These are phyloP conservation scores for Obelidium mucronatum DNA, from an alignment of 192 early-diverging fungal species.

Conservation along the genomic window DNA sequence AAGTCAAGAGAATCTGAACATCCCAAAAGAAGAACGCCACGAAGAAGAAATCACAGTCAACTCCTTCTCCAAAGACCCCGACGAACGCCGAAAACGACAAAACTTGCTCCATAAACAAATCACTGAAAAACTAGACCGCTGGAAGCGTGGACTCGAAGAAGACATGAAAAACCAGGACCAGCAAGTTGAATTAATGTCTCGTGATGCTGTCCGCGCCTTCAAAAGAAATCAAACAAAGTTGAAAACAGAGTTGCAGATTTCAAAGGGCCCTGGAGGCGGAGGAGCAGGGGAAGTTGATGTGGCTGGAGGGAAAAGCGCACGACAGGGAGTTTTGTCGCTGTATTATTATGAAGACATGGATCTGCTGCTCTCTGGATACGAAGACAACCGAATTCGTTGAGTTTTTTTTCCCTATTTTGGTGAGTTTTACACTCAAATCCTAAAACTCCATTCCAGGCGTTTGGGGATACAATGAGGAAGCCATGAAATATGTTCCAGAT, in stretches of 20 bases:
- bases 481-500: slow-evolving; percentile 49
- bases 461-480: slow-evolving; percentile 68
- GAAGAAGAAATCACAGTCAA: slow-evolving; percentile 26
- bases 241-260: slow-evolving; percentile 2
- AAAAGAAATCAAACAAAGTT: slow-evolving; percentile 35
- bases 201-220: slow-evolving; percentile 33
- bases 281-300: background rate
- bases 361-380: slow-evolving; percentile 59
- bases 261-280: too few species aligned
- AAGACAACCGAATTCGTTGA: slow-evolving; percentile 62
- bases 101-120: slow-evolving; percentile 50
- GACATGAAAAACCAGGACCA: slow-evolving; percentile 37
- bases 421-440: too few species aligned
- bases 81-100: slow-evolving; percentile 54
- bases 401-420: too few species aligned
- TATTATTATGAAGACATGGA: slow-evolving; percentile 67
- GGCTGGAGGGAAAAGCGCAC: background rate
- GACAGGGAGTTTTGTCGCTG: slow-evolving; percentile 52
- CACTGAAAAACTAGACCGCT: slow-evolving; percentile 44
- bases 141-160: slow-evolving; percentile 48
- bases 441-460: too few species aligned
- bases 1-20: slow-evolving; percentile 53
- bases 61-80: slow-evolving; percentile 45
- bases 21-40: slow-evolving; percentile 59
- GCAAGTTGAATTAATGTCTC: slow-evolving; percentile 49